Conservation (phyloP, 2,329 filamentous ascomycete species). For the Microthyrium microscopicum region DNA sequence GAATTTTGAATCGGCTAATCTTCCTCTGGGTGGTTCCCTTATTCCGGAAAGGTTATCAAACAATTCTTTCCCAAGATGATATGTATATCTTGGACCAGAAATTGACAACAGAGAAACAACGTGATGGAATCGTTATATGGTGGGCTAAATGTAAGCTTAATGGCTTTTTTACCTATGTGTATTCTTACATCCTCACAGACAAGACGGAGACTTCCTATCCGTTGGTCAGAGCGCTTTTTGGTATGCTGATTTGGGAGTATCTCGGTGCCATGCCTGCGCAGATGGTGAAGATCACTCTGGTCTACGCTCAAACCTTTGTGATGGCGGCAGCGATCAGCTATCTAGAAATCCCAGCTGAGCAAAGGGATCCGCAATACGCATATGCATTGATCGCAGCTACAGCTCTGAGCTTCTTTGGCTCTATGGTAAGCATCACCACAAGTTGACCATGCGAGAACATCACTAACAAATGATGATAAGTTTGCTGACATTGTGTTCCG, state of each 20-base stretch:
- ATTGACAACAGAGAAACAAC: not conserved
- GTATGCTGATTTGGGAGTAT: constrained; percentile 1
- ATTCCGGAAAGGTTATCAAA: constrained; percentile 15
- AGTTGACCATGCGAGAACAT: not conserved
- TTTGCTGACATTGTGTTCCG: not conserved
- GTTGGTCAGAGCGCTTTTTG: not conserved
- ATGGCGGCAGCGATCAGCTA: not conserved
- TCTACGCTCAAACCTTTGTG: constrained; percentile 1
- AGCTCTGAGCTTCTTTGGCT: constrained; percentile 1
- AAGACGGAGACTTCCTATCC: constrained; percentile 3
- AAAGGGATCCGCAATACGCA: not conserved
- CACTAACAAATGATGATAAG: too few relatives aligned
- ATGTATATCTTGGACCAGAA: constrained; percentile 11
- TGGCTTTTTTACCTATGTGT: too few relatives aligned
- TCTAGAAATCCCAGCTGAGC: not conserved
- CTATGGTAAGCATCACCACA: not conserved
- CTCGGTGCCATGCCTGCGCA: not conserved
- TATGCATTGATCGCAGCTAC: constrained; percentile 2
- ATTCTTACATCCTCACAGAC: too few relatives aligned
- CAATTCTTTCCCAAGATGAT: constrained; percentile 12
- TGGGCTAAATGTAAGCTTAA: constrained; percentile 3
- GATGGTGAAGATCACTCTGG: not conserved
- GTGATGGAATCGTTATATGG: not conserved
- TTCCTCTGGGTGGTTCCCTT: constrained; percentile 22
- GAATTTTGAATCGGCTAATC: constrained; percentile 15